A percentile compares a stretch with the other conserved stretches of the same genome.
phyloP scores from a whole-genome alignment of 805 yeast species.

The Nematodospora valgi region DNA sequence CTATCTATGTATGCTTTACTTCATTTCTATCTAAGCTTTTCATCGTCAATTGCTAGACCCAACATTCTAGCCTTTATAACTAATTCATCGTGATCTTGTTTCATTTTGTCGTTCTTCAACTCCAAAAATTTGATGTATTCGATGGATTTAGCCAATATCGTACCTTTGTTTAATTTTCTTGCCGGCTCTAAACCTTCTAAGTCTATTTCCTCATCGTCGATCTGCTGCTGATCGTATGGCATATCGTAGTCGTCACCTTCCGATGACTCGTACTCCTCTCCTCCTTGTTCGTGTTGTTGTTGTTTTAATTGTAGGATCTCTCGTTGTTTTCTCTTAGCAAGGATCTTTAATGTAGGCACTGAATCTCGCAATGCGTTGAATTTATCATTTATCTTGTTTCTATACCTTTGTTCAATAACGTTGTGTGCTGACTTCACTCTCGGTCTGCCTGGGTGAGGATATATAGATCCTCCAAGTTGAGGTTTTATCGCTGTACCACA shows the following conservation, averaged over 20 bases:
- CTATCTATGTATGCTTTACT: neutral
- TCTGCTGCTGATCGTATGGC: neutral
- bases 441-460: constrained; percentile 14
- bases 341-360: constrained; percentile 37
- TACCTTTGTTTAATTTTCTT: constrained; percentile 71
- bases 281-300: constrained; percentile 9
- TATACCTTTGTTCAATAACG: constrained; percentile 40
- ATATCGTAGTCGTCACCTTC: constrained; percentile 7
- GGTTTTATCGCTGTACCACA: too few relatives aligned
- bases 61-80: constrained; percentile 32
- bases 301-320: constrained; percentile 10
- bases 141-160: constrained; percentile 71
- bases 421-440: constrained; percentile 36
- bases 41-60: constrained; percentile 19
- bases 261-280: constrained; percentile 11
- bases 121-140: constrained; percentile 78
- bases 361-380: constrained; percentile 35
- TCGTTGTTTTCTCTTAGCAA: constrained; percentile 21
- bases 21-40: neutral
- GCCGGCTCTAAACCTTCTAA: constrained; percentile 78
- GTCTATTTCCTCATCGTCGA: constrained; percentile 25
- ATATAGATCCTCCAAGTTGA: too few relatives aligned
- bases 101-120: constrained; percentile 48
- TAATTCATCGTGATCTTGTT: constrained; percentile 51
- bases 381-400: constrained; percentile 41